A percentile compares a stretch with the other conserved stretches of the same genome.
phyloP scores from a whole-genome alignment of 129 eudicot genomes.

The Tagetes erecta region DNA sequence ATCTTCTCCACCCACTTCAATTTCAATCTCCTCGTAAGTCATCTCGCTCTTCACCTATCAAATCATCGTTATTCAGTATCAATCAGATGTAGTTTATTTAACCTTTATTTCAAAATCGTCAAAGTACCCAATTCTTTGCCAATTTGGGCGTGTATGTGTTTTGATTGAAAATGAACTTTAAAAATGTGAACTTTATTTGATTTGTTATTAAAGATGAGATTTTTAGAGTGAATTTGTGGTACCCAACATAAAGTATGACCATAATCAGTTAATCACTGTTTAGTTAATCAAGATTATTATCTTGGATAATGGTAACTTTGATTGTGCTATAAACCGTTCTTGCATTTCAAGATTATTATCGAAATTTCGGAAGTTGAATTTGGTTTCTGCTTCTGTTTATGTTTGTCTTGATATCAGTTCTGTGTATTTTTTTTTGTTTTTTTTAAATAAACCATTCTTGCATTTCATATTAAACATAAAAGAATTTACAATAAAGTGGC shows the following conservation, averaged over 20 bases:
- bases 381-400: not conserved
- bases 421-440: not conserved
- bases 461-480: too few species aligned
- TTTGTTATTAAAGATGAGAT: not conserved
- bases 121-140: not conserved
- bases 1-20: not conserved
- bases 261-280: not conserved
- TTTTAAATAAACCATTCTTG: too few species aligned
- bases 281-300: not conserved
- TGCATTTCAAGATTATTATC: too few species aligned
- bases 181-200: slow-evolving; percentile 6
- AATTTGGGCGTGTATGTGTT: not conserved
- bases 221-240: not conserved
- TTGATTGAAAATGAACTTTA: slow-evolving; percentile 10
- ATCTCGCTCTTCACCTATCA: slow-evolving; percentile 14
- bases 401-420: not conserved
- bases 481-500: too few species aligned
- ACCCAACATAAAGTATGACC: not conserved
- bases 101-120: not conserved
- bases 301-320: not conserved
- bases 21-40: slow-evolving; percentile 26
- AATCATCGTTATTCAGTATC: not conserved
- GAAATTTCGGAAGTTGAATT: not conserved
- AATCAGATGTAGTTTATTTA: not conserved
- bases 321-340: slow-evolving; percentile 2